Base-by-base conservation (phyloP, 495 filamentous ascomycete species). In the Penicillium salamii region DNA sequence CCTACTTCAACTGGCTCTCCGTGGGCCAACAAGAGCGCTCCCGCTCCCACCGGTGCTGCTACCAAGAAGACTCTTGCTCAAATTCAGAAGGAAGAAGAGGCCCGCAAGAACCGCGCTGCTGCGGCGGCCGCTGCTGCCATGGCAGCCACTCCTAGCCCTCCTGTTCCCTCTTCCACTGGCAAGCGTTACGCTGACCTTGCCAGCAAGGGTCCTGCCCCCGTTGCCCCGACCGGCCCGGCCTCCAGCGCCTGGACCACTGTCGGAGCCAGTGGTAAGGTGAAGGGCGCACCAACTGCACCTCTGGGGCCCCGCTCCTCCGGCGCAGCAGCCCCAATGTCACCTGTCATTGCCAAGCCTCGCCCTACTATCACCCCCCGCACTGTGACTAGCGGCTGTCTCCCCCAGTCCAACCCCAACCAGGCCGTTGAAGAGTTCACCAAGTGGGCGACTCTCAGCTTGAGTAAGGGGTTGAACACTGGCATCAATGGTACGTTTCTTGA, bases 141-240 rank as follows among this genome's bases (percentile, higher is more conserved):
- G 42, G 58, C 63, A 18, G 59, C 58, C 7, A 72, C 78, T 4
- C 62, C 68, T 8, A 76, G 76, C 55, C 68, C 77, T 23, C 74
- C 75, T 5, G 58, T 77, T n/a, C 54, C 75, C 7, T 62, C 70
- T 12, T 69, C 82, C 18, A 73, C 77, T 33, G 87, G 87, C 14
- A 98, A 97, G 72, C 83, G 93, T 14, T 98, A 98, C 71, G 95
- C 93, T 6, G 91, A 97, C 62, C 83, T 98, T 29, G 95, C 95
- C 17, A 83, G 90, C 71, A 97, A 97, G 72, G 72, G 69, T 17
- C 66, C 76, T 18, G 66, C 71, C n/a, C 62, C 67, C 42, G 55
- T 62, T 14, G 55, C 66, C 6, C 35, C 69, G 3, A 52, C 69
- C 11, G 32, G 58, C 32, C 60, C 54, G 5, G 32, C 24, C 33